Conservation (phyloP, 441 rosid species). For the Gossypium lobatum region DNA sequence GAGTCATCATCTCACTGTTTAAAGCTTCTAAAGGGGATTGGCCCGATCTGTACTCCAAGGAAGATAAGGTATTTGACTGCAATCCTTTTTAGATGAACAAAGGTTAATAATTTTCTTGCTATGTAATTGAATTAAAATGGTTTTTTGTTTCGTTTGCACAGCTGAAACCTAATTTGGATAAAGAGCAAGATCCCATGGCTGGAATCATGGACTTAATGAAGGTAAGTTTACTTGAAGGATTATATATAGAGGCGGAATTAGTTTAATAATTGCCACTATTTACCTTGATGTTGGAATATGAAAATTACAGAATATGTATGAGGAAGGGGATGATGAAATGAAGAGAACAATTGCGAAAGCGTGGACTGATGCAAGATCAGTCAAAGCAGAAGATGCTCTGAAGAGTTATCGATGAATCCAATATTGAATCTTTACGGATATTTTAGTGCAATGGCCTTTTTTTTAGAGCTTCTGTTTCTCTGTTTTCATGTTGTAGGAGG, state of each 20-base stretch:
- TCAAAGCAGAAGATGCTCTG: conserved; percentile 63
- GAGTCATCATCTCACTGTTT: conserved; percentile 54
- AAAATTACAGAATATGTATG: conserved; percentile 76
- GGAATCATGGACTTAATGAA: conserved; percentile 95
- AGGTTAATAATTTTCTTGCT: neutral
- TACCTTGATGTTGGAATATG: neutral
- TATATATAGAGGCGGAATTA: neutral
- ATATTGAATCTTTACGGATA: neutral
- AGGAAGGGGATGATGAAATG: conserved; percentile 91
- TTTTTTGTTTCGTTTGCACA: conserved; percentile 13
- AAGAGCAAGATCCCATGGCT: conserved; percentile 79
- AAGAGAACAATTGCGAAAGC: conserved; percentile 93
- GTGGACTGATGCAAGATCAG: conserved; percentile 94
- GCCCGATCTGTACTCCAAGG: conserved; percentile 78
- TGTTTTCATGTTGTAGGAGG: neutral
- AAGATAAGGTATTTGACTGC: conserved; percentile 59
- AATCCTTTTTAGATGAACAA: neutral
- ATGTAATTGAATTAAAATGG: no score
- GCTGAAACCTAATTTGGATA: conserved; percentile 77
- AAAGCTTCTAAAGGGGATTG: conserved; percentile 80
- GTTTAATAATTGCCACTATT: neutral
- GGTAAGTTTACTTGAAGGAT: conserved; percentile 28
- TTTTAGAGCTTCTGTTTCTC: neutral
- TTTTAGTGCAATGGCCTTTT: neutral
- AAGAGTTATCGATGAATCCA: conserved; percentile 39